Evolutionary conservation across 2,329 filamentous ascomycete species (phyloP), one percentile per base, ranked within the genome.

Genomic region (Paramyrothecium roridum): DNA sequence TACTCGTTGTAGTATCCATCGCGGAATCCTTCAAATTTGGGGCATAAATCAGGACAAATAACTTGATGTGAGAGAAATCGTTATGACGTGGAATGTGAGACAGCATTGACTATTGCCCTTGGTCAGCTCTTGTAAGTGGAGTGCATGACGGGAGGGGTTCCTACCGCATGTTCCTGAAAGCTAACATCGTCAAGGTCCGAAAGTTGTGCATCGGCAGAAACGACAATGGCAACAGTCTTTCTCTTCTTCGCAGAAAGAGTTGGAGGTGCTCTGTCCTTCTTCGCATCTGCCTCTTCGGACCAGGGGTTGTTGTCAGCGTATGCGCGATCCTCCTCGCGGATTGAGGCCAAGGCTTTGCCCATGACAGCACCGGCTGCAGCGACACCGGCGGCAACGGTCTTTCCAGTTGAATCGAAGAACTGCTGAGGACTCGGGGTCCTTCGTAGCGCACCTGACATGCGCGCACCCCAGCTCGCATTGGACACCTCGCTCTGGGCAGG

Each of bases 11-110:
- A 61, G 62, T 73, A 66, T 87, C 80, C 56, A 82, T 70, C 52
- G 77, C 72, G 57, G 82, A 78, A 52, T 91, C 87, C 72, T 91
- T 91, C 53, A 96, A 76, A 52, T 84, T 81, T 1, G 93, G 93
- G 3, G 91, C 86, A 72, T 96, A 96, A 67, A 98, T 93, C 61
- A 98, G 80, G 56, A 98, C 82, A 66, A 96, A 96, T 22, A 97
- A 80, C 67, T 90, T 90, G 61, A 88, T 85, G 58, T 80, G 85
- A 49, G 85, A 83, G 59, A 88, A 84, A 70, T 96, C 86, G 61
- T 88, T 86, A 57, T 89, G 84, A 59, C 87, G 84, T 40, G 92
- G 91, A 51, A 98, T 89, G 70, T 96, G 89, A 47, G 93, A 96
- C 55, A 98, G 81, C 62, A 98, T 90, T 26, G 89, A 91, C 89